Evolutionary conservation across 192 early-diverging fungal species (phyloP), one percentile per base, ranked within the genome.

Genomic region (Lobosporangium transversale): DNA sequence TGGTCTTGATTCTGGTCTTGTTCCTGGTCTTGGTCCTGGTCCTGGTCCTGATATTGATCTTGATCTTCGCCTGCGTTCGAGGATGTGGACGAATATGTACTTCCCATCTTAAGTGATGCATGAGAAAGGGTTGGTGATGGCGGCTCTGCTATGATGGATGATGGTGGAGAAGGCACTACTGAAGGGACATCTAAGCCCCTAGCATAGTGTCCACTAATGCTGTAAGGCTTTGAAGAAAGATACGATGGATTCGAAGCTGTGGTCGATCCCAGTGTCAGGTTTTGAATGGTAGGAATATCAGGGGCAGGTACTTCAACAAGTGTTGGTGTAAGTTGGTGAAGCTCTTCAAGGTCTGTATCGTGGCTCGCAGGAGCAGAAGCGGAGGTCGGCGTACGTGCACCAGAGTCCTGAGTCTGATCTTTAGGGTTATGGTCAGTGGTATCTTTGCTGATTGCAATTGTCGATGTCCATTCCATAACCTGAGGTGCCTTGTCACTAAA

Each of bases 61-160:
- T 53, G 62, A 4, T 76, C 73, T 14, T 76, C 73, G 7, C 73
- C 73, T 4, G 58, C 51, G 17, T 45, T 76, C 11, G 73, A 76
- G 26, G 73, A 76, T 24, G 73, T 76, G 0, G 69, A 71, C 1
- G 69, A 71, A 23, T 60, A 63, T 2, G 59, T 58, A 47, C 53
- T 48, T 18, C 65, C 73, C 27, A 76, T 26, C 59, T 66, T 76
- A 14, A 76, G 31, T 3, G 73, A 76, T 10, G 73, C 63, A 29
- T 66, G 58, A 18, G 73, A 76, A 30, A 76, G 73, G 15, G 73
- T 76, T n/a, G 73, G 73, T n/a, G 73, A 76, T 23, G 73, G 73
- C 31, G 73, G 73, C n/a, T 76, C 73, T 24, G 73, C 73, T 35
- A 76, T 76, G 54, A 76, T 62, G 36, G 73, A 76, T 21, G 73